phyloP scores from a whole-genome alignment of 1,139 yeast genomes.

The Pichia sorboxylosa region DNA sequence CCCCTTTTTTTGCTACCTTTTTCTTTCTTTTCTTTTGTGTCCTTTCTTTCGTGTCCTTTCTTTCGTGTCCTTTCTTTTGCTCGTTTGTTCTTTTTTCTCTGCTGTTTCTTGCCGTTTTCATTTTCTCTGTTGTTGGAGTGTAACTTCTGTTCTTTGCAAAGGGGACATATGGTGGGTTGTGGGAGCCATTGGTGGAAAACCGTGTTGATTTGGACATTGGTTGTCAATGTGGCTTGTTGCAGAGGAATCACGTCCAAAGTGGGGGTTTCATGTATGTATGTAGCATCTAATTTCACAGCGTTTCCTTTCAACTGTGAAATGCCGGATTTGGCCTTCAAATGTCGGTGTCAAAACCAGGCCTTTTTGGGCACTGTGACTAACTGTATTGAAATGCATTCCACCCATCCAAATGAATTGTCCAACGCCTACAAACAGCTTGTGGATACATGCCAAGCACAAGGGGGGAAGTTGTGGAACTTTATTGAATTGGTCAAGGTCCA shows the following conservation, averaged over 20 bases:
- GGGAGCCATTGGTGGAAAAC: too few species aligned
- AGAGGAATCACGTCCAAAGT: constrained; percentile 21
- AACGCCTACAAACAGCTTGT: constrained; percentile 22
- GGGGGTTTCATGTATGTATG: constrained; percentile 25
- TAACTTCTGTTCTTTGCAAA: too few species aligned
- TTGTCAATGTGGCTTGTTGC: constrained; percentile 3
- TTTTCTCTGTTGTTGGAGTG: too few species aligned
- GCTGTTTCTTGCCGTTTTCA: too few species aligned
- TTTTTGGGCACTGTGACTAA: constrained; percentile 25
- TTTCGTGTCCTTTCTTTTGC: too few species aligned
- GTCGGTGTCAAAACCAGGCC: constrained; percentile 23
- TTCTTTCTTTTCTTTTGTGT: too few species aligned
- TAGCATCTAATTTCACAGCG: constrained; percentile 22
- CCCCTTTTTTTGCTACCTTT: too few species aligned
- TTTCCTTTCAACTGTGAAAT: constrained; percentile 24
- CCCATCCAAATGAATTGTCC: constrained; percentile 19
- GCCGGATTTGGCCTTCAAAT: constrained; percentile 21
- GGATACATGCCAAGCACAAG: constrained; percentile 24
- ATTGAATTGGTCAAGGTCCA: constrained; percentile 19
- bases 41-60: too few species aligned
- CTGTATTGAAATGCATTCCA: constrained; percentile 23
- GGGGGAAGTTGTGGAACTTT: constrained; percentile 18
- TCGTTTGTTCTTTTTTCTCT: too few species aligned
- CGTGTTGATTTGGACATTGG: too few species aligned
- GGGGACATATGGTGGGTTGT: too few species aligned